These are phyloP conservation scores for Silene noctiflora DNA, from an alignment of 179 eudicot species.

Conservation along the genomic window DNA sequence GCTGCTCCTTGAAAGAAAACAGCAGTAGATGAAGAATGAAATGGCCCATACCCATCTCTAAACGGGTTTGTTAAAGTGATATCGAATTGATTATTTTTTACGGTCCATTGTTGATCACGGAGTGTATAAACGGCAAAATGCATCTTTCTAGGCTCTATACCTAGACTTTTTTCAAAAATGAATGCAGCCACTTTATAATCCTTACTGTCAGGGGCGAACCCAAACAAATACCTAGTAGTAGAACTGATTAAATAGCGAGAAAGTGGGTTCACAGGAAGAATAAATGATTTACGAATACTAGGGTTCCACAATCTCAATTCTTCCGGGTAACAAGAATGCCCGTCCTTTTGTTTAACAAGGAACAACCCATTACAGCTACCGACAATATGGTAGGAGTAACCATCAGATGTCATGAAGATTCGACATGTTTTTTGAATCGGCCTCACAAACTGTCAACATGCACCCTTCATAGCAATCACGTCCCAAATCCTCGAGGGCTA, in stretches of 20 bases:
- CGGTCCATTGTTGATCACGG: neutral
- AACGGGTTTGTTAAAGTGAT: too few relatives aligned
- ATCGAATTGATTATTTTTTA: too few relatives aligned
- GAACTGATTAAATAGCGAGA: too few relatives aligned
- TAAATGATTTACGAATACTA: too few relatives aligned
- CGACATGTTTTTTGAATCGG: too few relatives aligned
- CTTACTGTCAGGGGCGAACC: neutral
- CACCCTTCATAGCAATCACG: too few relatives aligned
- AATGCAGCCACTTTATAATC: neutral
- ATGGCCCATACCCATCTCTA: too few relatives aligned
- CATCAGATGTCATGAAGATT: neutral
- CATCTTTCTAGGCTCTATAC: neutral
- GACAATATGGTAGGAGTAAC: neutral
- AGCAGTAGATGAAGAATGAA: neutral
- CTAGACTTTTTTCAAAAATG: neutral
- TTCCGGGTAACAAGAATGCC: neutral
- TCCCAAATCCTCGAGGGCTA: neutral
- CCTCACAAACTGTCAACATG: neutral
- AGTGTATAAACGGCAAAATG: neutral
- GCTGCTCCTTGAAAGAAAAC: neutral
- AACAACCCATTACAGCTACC: conserved; percentile 5
- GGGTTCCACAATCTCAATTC: too few relatives aligned
- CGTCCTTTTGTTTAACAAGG: neutral
- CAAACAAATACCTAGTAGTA: too few relatives aligned
- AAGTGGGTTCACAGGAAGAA: too few relatives aligned